phyloP scores from a whole-genome alignment of 2,329 filamentous ascomycete species.

The Paecilomyces sp. region DNA sequence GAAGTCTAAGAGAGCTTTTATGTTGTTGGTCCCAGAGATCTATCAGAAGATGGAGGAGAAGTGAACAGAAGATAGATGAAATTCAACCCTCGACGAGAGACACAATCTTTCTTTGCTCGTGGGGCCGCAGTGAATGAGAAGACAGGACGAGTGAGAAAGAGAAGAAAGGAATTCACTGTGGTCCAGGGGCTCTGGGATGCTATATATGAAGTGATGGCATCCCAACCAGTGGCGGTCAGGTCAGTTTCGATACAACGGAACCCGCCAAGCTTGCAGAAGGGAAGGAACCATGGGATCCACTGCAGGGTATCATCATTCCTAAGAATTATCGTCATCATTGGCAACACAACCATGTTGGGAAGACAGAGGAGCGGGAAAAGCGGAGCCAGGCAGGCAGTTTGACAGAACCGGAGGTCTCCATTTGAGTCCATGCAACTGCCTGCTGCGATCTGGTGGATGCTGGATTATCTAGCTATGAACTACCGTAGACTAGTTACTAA shows the following conservation, averaged over 20 bases:
- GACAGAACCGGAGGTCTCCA: not conserved
- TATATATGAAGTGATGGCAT: not conserved
- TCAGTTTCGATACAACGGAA: constrained; percentile 7
- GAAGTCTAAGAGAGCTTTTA: not conserved
- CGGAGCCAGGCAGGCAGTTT: constrained; percentile 3
- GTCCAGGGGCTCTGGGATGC: not conserved
- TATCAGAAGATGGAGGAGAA: not conserved
- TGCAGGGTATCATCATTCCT: constrained; percentile 25
- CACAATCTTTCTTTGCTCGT: too few relatives aligned
- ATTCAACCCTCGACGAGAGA: too few relatives aligned
- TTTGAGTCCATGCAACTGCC: too few relatives aligned
- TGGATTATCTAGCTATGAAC: too few relatives aligned
- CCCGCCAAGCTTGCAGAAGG: constrained; percentile 7
- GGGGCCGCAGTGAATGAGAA: too few relatives aligned
- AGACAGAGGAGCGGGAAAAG: constrained; percentile 1
- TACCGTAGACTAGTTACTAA: too few relatives aligned
- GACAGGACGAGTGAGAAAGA: too few relatives aligned
- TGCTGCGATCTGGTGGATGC: not conserved
- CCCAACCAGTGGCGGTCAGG: constrained; percentile 10
- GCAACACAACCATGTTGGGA: constrained; percentile 8
- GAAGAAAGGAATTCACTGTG: not conserved
- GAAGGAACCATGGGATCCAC: constrained; percentile 18
- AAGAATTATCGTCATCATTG: constrained; percentile 31
- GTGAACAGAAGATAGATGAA: not conserved
- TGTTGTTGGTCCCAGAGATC: not conserved